Conservation (phyloP, 2,329 filamentous ascomycete genomes). For the Cordyceps militaris region DNA sequence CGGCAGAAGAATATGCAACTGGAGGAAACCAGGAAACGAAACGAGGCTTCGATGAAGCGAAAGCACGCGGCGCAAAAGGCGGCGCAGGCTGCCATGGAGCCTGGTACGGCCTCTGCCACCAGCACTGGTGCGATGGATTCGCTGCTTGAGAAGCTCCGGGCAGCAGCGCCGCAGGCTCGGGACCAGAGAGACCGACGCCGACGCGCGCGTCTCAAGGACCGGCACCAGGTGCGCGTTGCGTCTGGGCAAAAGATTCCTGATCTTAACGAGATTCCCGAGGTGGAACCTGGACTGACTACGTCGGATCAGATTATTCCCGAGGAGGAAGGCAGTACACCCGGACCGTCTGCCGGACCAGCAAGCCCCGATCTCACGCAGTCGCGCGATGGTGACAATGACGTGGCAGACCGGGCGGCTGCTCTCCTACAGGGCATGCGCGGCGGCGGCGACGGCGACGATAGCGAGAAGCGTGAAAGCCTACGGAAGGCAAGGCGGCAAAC, state of each 20-base stretch:
- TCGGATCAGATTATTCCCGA: conserved; percentile 35
- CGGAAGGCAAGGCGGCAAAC: conserved; percentile 59
- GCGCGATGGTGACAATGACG: conserved; percentile 55
- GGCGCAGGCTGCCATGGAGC: conserved; percentile 42
- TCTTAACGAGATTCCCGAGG: conserved; percentile 52
- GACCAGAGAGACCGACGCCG: conserved; percentile 85
- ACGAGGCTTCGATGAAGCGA: conserved; percentile 87
- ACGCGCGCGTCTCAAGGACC: conserved; percentile 80
- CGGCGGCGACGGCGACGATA: conserved; percentile 52
- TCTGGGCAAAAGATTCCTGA: conserved; percentile 84
- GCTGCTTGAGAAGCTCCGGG: conserved; percentile 86
- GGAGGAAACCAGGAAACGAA: conserved; percentile 77
- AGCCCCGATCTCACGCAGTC: conserved; percentile 27
- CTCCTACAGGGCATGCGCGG: conserved; percentile 77
- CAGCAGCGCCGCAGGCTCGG: conserved; percentile 80
- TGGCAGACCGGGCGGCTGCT: conserved; percentile 77
- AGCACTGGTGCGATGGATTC: conserved; percentile 93
- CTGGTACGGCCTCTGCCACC: conserved; percentile 55
- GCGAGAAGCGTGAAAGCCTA: conserved; percentile 51
- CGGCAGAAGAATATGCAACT: conserved; percentile 80
- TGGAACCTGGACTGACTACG: conserved; percentile 34
- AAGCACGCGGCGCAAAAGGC: conserved; percentile 69
- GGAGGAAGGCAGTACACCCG: conserved; percentile 31
- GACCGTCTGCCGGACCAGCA: conserved; percentile 45
- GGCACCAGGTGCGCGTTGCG: conserved; percentile 81